Evolutionary conservation across 495 filamentous ascomycete species (phyloP).

Genomic region (Xylaria longipes): DNA sequence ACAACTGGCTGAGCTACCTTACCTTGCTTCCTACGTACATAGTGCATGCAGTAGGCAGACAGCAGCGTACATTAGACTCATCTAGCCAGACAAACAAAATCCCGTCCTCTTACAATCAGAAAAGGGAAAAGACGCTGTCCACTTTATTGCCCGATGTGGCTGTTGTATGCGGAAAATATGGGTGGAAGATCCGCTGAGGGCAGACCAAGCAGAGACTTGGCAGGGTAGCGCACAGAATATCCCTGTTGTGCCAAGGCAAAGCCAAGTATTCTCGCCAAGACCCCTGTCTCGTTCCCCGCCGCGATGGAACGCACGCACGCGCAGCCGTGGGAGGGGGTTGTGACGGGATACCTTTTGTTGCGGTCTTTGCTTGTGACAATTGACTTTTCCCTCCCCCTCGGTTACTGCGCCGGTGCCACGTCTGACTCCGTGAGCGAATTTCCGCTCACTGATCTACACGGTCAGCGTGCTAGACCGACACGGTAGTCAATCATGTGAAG

Average conservation of each 20-base stretch:
- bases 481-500: conserved; percentile 6
- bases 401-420: not conserved
- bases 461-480: not conserved
- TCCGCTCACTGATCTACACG: not conserved
- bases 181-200: not conserved
- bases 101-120: not conserved
- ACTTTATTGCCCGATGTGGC: conserved; percentile 21
- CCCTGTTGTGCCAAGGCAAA: conserved; percentile 16
- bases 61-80: not conserved
- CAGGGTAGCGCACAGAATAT: not conserved
- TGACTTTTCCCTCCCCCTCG: not conserved
- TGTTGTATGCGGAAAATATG: conserved; percentile 20
- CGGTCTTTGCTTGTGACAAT: not conserved
- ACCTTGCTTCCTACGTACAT: conserved; percentile 8
- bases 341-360: conserved; percentile 12
- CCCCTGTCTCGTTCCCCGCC: conserved; percentile 14
- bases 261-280: conserved; percentile 24
- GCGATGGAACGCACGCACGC: conserved; percentile 20
- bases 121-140: conserved; percentile 4
- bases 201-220: not conserved
- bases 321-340: conserved; percentile 14
- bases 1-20: not conserved
- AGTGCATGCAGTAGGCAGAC: not conserved
- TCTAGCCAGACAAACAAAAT: conserved; percentile 17
- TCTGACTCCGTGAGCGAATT: conserved; percentile 6